A percentile compares a stretch with the other conserved stretches of the same genome.
Evolutionary conservation across 1,139 yeast genomes (phyloP).

Genomic region (Tardiomyces blankii): DNA sequence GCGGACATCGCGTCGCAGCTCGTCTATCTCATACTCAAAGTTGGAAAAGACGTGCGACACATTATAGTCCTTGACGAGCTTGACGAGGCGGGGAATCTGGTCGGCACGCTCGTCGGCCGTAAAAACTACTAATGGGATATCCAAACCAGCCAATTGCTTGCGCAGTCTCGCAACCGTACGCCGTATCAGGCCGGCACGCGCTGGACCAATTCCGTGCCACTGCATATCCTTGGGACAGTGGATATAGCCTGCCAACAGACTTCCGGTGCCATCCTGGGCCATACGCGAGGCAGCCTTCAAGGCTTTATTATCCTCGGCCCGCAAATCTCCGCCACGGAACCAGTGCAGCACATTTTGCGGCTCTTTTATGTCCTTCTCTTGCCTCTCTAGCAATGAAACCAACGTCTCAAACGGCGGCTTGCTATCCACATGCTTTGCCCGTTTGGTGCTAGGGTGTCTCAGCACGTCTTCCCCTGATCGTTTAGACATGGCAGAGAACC

Average conservation of each 20-base stretch:
- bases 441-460: slow-evolving; percentile 6
- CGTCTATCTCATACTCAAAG: slow-evolving; percentile 43
- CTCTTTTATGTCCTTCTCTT: background rate
- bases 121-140: slow-evolving; percentile 34
- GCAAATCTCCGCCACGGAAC: slow-evolving; percentile 32
- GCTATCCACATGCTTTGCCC: slow-evolving; percentile 9
- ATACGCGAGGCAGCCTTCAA: slow-evolving; percentile 27
- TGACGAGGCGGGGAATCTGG: slow-evolving; percentile 8
- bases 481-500: too few relatives aligned
- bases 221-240: slow-evolving; percentile 31
- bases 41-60: slow-evolving; percentile 32
- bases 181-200: slow-evolving; percentile 32
- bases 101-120: slow-evolving; percentile 24
- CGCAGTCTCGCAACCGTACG: slow-evolving; percentile 27
- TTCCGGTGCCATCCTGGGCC: slow-evolving; percentile 20
- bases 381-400: background rate
- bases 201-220: slow-evolving; percentile 34
- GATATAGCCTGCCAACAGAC: slow-evolving; percentile 31
- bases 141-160: slow-evolving; percentile 21
- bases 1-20: slow-evolving; percentile 30
- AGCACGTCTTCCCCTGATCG: background rate
- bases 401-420: slow-evolving; percentile 7
- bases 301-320: slow-evolving; percentile 33
- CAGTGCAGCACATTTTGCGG: slow-evolving; percentile 29
- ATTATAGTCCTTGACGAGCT: slow-evolving; percentile 16